phyloP scores from a whole-genome alignment of 2,329 filamentous ascomycete genomes.

The Neonectria ditissima region DNA sequence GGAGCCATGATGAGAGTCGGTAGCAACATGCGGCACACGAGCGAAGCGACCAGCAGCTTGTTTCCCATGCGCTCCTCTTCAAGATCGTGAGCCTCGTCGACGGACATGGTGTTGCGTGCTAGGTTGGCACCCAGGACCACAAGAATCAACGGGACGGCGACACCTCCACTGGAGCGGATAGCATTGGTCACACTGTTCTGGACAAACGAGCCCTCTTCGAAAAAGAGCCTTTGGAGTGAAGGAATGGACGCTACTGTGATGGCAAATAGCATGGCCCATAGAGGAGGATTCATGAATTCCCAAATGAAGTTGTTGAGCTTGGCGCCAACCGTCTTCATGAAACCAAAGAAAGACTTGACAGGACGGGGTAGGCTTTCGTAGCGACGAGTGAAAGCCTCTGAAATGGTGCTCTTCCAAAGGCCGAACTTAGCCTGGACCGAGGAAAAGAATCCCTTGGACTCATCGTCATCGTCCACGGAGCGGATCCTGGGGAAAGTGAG shows the following conservation, averaged over 20 bases:
- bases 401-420: conserved; percentile 38
- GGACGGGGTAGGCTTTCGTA: conserved; percentile 57
- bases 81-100: conserved; percentile 70
- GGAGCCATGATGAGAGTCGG: conserved; percentile 94
- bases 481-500: conserved; percentile 71
- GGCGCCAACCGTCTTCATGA: conserved; percentile 49
- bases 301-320: conserved; percentile 75
- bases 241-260: conserved; percentile 92
- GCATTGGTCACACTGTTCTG: conserved; percentile 93
- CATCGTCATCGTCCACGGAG: conserved; percentile 54
- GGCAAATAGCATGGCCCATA: conserved; percentile 97
- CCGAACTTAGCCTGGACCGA: conserved; percentile 47
- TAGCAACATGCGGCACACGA: conserved; percentile 91
- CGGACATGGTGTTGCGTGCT: conserved; percentile 87
- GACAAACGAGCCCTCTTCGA: conserved; percentile 87
- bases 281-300: conserved; percentile 98
- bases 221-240: conserved; percentile 84
- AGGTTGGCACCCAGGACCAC: conserved; percentile 96
- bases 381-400: conserved; percentile 40
- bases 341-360: conserved; percentile 51
- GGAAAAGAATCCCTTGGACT: conserved; percentile 54
- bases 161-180: conserved; percentile 84
- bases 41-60: conserved; percentile 85
- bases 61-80: conserved; percentile 78
- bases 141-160: conserved; percentile 94